A percentile compares a stretch with the other conserved stretches of the same genome.
Conservation (phyloP, 257 asterid genomes). For the Phtheirospermum japonicum region DNA sequence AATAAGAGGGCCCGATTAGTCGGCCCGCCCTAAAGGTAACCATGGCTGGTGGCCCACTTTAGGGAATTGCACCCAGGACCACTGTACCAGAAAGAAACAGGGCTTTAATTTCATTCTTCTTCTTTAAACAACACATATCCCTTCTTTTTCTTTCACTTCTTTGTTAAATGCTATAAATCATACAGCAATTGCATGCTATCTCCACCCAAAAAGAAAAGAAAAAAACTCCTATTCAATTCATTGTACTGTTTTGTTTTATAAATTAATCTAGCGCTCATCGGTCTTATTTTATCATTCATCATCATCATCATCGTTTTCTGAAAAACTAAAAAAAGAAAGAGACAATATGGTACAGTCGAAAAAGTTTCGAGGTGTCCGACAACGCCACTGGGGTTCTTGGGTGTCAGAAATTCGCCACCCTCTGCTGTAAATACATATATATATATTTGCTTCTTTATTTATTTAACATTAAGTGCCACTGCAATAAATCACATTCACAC, state of each 20-base stretch:
- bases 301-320: neutral
- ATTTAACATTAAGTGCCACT: neutral
- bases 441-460: neutral
- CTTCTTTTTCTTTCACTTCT: neutral
- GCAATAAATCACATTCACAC: neutral
- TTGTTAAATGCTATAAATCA: too few species aligned
- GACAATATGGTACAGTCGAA: constrained; percentile 58
- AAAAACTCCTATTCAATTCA: too few species aligned
- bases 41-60: constrained; percentile 15
- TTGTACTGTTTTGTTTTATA: neutral
- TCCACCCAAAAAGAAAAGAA: neutral
- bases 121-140: neutral
- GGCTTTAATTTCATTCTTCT: neutral
- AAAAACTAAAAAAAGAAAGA: neutral
- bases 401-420: constrained; percentile 97
- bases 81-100: constrained; percentile 11
- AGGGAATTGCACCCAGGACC: constrained; percentile 21
- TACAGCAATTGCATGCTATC: too few species aligned
- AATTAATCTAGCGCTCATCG: too few species aligned
- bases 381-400: constrained; percentile 98
- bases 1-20: neutral
- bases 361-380: constrained; percentile 89
- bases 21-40: constrained; percentile 10
- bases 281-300: neutral
- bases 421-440: constrained; percentile 46